Percentiles rank a stretch among this genome's conserved stretches.
These are phyloP conservation scores for Cytospora piceae DNA, from an alignment of 2,329 filamentous ascomycete species.

Conservation along the genomic window DNA sequence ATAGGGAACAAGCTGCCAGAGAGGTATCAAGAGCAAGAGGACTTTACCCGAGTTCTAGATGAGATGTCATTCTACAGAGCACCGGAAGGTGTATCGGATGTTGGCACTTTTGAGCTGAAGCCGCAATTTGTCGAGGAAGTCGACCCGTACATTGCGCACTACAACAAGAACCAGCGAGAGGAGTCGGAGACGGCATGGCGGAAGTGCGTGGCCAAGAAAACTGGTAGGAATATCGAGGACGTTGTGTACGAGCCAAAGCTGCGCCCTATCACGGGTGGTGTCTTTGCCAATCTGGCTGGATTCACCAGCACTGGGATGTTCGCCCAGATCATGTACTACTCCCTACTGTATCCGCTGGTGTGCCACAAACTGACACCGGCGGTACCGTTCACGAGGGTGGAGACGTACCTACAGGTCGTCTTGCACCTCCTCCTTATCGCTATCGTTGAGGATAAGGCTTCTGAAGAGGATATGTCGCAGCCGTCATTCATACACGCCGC, in stretches of 20 bases:
- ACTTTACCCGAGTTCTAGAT: conserved; percentile 81
- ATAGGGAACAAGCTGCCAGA: conserved; percentile 85
- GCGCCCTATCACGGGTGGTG: conserved; percentile 72
- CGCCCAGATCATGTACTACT: conserved; percentile 86
- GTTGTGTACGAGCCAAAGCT: conserved; percentile 91
- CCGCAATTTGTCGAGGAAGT: conserved; percentile 83
- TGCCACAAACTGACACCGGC: conserved; percentile 70
- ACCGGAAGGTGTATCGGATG: conserved; percentile 89
- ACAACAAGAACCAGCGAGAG: conserved; percentile 95
- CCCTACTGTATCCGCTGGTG: conserved; percentile 78
- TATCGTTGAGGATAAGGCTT: conserved; percentile 76
- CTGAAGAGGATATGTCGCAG: conserved; percentile 54
- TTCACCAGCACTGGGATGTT: conserved; percentile 89
- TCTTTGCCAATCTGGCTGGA: conserved; percentile 74
- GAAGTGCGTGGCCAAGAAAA: conserved; percentile 84
- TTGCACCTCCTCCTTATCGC: conserved; percentile 86
- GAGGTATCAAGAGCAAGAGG: conserved; percentile 84
- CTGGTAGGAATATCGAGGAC: conserved; percentile 77
- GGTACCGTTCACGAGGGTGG: conserved; percentile 80
- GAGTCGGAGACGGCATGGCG: conserved; percentile 91
- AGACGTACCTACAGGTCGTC: conserved; percentile 89
- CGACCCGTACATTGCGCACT: conserved; percentile 95
- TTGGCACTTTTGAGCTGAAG: conserved; percentile 92
- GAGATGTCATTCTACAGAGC: conserved; percentile 88
- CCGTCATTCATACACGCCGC: conserved; percentile 76